These are phyloP conservation scores for Coemansia umbellata DNA, from an alignment of 192 early-diverging fungal species.

Conservation along the genomic window DNA sequence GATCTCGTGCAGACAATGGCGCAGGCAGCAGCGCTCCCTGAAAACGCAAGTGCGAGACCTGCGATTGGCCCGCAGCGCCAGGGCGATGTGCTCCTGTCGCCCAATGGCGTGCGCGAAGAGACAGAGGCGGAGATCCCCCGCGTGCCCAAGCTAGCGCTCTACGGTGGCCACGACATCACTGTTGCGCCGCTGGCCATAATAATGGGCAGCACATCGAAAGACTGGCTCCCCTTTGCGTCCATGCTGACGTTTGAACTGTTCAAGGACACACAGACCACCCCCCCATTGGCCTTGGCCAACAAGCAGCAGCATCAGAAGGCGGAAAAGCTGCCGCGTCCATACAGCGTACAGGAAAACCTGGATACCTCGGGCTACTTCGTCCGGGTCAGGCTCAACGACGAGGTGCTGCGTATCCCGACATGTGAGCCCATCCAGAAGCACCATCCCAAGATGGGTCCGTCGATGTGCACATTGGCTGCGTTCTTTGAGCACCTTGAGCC, in stretches of 20 bases:
- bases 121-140: slow-evolving; percentile 2
- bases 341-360: no score
- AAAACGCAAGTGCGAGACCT: not conserved
- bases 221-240: slow-evolving; percentile 41
- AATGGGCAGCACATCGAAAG: slow-evolving; percentile 7
- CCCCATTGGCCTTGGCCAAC: no score
- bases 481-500: slow-evolving; percentile 39
- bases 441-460: slow-evolving; percentile 29
- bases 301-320: not conserved
- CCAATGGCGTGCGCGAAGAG: slow-evolving; percentile 8
- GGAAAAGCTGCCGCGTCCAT: not conserved
- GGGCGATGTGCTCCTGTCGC: slow-evolving; percentile 15
- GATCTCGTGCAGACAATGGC: slow-evolving; percentile 23
- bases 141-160: slow-evolving; percentile 30
- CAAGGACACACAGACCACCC: slow-evolving; percentile 1
- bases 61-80: slow-evolving; percentile 13
- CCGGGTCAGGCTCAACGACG: slow-evolving; percentile 30
- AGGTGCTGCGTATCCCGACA: slow-evolving; percentile 18
- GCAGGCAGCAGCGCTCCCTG: slow-evolving; percentile 8
- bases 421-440: slow-evolving; percentile 31
- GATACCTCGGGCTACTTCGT: slow-evolving; percentile 19
- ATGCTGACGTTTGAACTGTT: slow-evolving; percentile 43
- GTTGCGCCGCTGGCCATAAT: slow-evolving; percentile 20
- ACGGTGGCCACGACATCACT: slow-evolving; percentile 33
- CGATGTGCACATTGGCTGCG: slow-evolving; percentile 40